Base-by-base conservation (phyloP, 805 yeast genomes). In the Ogataea siamensis region DNA sequence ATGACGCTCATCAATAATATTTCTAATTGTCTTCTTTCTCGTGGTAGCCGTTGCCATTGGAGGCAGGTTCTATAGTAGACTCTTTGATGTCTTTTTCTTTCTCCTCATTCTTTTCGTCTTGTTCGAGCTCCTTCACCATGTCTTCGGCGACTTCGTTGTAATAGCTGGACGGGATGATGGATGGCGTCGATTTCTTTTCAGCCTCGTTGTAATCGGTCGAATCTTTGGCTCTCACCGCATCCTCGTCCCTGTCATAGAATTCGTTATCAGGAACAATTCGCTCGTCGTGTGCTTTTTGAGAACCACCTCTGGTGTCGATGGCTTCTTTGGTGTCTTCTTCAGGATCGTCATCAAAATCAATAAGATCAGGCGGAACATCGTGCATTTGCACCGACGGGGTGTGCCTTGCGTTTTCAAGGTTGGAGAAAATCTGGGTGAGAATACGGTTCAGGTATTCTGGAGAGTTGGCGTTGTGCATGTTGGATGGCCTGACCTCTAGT, bases 311-410 rank as follows among this genome's bases (percentile, higher is more conserved):
- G 13, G 93, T 86, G 50, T 91, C 97, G 48, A 77, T 80, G 8
- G 95, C 88, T 42, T 73, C 81, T 29, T 70, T 73, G 0, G 82
- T 64, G 59, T 91, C 97, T 61, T 88, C 96, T 17, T 85, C 91
- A 9, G 54, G 57, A 38, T 77, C 93, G 53, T 86, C 95, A 15
- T 87, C 94, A 42, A 73, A 69, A 50, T 88, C 95, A 52, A 86
- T 95, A n/a, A 78, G 71, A 62, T 91, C 97, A 26, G 78, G 73
- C 6, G 98, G 98, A 18, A 87, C 93, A 35, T 83, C 75, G 50
- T 86, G 83, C 80, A 87, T 76, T 64, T 91, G 98, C 22, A 91
- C 97, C 37, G 95, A 84, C n/a, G 99, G 99, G 0, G 97, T 95
- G 63, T 83, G 87, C 62, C 85, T 82, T n/a, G 97, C 87, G 53